Conservation (phyloP, 129 eudicot species). For the Cynara cardunculus region DNA sequence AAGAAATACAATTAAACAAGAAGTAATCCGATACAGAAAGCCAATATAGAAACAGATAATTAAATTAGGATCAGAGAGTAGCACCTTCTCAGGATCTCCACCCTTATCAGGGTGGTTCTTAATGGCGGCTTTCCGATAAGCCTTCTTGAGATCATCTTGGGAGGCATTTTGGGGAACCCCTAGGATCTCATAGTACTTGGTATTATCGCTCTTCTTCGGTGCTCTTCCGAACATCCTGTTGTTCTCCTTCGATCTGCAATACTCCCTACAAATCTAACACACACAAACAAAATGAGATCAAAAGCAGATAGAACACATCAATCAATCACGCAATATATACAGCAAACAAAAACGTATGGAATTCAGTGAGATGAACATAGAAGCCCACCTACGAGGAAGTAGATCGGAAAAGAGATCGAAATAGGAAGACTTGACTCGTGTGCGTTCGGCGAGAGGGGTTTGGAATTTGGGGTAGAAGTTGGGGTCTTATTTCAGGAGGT, state of each 20-base stretch:
- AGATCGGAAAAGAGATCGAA: slow-evolving; percentile 22
- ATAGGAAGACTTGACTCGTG: slow-evolving; percentile 10
- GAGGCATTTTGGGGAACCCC: slow-evolving; percentile 53
- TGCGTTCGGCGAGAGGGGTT: slow-evolving; percentile 24
- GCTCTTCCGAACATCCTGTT: slow-evolving; percentile 56
- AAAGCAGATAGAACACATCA: not conserved
- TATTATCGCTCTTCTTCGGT: slow-evolving; percentile 57
- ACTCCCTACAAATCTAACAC: slow-evolving; percentile 1
- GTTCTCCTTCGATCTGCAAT: not conserved
- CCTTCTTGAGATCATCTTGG: slow-evolving; percentile 61
- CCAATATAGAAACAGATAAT: not conserved
- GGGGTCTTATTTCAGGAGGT: not conserved
- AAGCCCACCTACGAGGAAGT: slow-evolving; percentile 17
- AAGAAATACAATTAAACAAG: not conserved
- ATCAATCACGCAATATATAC: not conserved
- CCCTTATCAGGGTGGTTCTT: slow-evolving; percentile 73
- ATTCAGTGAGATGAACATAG: not conserved
- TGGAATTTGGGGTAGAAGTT: slow-evolving; percentile 8
- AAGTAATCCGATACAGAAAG: not conserved
- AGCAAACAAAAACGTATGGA: not conserved
- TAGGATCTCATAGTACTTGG: slow-evolving; percentile 59
- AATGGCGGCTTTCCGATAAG: slow-evolving; percentile 62
- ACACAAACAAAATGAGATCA: not conserved
- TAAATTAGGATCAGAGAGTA: not conserved
- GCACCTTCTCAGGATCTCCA: slow-evolving; percentile 71